These are phyloP conservation scores for Stephanocyclus meneghinianus DNA, from an alignment of 352 stramenopile genomes.

Conservation along the genomic window DNA sequence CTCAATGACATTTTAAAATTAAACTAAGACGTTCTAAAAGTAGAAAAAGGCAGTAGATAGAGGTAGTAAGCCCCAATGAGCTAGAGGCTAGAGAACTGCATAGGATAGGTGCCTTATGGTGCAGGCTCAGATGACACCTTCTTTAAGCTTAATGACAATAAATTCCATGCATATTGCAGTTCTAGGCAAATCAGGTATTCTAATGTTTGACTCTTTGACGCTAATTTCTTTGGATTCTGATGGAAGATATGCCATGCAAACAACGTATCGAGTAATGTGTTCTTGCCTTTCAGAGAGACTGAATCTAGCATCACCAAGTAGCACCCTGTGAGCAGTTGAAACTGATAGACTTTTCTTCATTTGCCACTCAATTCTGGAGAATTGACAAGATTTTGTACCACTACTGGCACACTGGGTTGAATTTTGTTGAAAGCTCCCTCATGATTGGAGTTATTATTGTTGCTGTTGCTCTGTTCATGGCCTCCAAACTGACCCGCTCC, in stretches of 20 bases:
- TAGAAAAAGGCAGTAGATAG: too few relatives aligned
- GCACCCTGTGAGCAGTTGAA: conserved; percentile 16
- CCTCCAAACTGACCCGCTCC: background rate
- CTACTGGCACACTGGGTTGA: conserved; percentile 25
- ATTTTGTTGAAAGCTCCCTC: conserved; percentile 35
- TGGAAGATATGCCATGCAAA: conserved; percentile 17
- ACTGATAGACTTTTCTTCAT: conserved; percentile 24
- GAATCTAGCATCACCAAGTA: conserved; percentile 44
- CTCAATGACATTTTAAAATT: too few relatives aligned
- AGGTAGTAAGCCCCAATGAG: too few relatives aligned
- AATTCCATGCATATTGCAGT: too few relatives aligned
- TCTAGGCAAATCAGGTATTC: conserved; percentile 33
- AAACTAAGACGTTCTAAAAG: too few relatives aligned
- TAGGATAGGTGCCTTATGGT: too few relatives aligned
- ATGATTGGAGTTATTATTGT: background rate
- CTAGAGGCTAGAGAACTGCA: too few relatives aligned
- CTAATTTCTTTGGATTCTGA: conserved; percentile 42
- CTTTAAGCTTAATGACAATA: too few relatives aligned
- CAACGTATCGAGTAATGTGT: conserved; percentile 53
- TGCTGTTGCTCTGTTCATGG: conserved; percentile 7
- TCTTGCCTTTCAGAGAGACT: conserved; percentile 44
- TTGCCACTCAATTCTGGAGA: conserved; percentile 42
- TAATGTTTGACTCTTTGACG: conserved; percentile 41
- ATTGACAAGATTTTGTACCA: conserved; percentile 44
- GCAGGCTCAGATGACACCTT: too few relatives aligned